These are phyloP conservation scores for Elasticomyces elasticus DNA, from an alignment of 495 filamentous ascomycete genomes.

Conservation along the genomic window DNA sequence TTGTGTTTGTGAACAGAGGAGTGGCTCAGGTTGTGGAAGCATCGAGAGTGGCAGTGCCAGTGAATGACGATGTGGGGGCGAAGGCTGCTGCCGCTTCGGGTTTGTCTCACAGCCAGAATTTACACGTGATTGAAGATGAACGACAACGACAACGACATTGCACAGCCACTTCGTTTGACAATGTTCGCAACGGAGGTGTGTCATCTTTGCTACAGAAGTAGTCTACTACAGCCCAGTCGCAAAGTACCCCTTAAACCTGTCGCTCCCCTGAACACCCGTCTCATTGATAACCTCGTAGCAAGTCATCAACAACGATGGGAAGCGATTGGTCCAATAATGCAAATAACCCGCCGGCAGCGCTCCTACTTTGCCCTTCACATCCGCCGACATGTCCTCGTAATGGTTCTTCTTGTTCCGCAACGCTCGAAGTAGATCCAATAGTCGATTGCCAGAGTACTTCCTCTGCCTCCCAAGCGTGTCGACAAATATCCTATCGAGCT, in stretches of 20 bases:
- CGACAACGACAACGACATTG: no score
- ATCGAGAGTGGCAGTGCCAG: background rate
- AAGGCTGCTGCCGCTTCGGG: no score
- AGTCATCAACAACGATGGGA: constrained; percentile 71
- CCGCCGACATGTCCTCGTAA: constrained; percentile 37
- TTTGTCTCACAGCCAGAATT: no score
- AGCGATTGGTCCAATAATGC: constrained; percentile 70
- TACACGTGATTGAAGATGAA: no score
- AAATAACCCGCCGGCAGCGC: constrained; percentile 76
- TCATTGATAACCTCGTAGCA: constrained; percentile 67
- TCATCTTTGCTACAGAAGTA: no score
- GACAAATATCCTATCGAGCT: constrained; percentile 67
- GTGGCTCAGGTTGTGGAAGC: background rate
- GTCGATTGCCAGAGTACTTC: constrained; percentile 74
- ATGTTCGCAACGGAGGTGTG: no score
- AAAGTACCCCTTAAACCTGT: constrained; percentile 70
- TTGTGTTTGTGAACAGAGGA: no score
- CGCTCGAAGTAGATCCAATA: constrained; percentile 81
- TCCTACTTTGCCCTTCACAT: constrained; percentile 32
- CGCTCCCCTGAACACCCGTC: constrained; percentile 51
- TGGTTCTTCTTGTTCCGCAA: constrained; percentile 72
- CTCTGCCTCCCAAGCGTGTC: constrained; percentile 86
- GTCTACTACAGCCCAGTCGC: background rate
- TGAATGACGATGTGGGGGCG: no score
- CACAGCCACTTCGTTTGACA: no score